Percentiles rank a stretch among this genome's conserved stretches.
Conservation (phyloP, 257 asterid genomes). For the Voacanga thouarsii region DNA sequence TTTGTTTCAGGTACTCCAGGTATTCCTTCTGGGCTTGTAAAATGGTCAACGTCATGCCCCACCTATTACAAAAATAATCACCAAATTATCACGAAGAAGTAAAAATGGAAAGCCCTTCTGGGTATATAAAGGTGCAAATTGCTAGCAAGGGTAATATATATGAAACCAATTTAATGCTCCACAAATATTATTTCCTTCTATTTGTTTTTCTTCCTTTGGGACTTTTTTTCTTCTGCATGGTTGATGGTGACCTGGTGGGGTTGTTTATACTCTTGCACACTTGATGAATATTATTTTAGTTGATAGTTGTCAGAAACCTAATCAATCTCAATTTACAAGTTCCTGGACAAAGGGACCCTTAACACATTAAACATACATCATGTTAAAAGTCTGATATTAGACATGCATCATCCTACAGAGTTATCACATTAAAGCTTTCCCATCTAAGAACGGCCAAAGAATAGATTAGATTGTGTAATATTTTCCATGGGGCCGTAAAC, state of each 20-base stretch:
- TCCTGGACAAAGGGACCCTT: background rate
- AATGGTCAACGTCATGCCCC: conserved; percentile 81
- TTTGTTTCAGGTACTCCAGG: conserved; percentile 95
- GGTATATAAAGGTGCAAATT: background rate
- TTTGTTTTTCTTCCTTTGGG: no score
- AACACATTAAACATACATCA: no score
- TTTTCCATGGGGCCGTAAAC: background rate
- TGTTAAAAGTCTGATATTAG: no score
- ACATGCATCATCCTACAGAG: background rate
- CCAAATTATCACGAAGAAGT: background rate
- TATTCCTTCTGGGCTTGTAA: conserved; percentile 87
- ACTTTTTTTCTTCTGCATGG: no score
- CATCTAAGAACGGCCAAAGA: background rate
- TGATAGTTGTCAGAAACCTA: background rate
- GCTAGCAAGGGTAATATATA: no score
- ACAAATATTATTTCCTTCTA: no score
- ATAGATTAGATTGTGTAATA: background rate
- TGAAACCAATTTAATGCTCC: no score
- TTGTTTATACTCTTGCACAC: no score
- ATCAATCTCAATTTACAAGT: background rate
- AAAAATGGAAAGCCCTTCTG: background rate
- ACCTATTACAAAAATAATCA: conserved; percentile 42
- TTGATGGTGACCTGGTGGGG: no score
- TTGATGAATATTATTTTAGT: background rate
- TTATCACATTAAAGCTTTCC: background rate